phyloP scores from a whole-genome alignment of 331 rosid genomes.

The Prunus yedoensis region DNA sequence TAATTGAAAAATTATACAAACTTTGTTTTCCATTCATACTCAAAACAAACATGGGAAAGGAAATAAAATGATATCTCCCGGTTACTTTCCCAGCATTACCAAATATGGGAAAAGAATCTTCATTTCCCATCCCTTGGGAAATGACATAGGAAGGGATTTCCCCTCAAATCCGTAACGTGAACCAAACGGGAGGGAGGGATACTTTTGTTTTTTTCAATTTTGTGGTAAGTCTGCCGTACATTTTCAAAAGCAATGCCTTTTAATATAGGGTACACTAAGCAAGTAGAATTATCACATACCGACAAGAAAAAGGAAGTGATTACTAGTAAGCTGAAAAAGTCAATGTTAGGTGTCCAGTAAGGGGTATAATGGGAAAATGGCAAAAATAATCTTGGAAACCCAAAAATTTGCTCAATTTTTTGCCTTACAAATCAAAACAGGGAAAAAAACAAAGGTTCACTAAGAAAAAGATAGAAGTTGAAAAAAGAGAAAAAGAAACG shows the following conservation, averaged over 20 bases:
- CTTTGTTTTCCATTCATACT: too few relatives aligned
- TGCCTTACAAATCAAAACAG: not conserved
- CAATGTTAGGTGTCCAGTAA: constrained; percentile 27
- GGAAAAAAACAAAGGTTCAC: not conserved
- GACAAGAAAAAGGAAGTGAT: constrained; percentile 11
- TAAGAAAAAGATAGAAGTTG: not conserved
- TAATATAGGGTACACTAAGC: constrained; percentile 7
- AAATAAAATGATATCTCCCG: too few relatives aligned
- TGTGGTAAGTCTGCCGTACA: not conserved
- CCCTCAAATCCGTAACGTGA: too few relatives aligned
- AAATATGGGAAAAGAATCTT: too few relatives aligned
- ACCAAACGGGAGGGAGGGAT: not conserved
- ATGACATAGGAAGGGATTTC: too few relatives aligned
- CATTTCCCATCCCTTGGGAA: too few relatives aligned
- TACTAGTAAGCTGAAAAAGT: constrained; percentile 22
- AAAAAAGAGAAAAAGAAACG: not conserved
- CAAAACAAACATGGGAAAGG: too few relatives aligned
- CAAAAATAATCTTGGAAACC: not conserved
- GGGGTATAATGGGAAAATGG: constrained; percentile 17
- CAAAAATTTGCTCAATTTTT: not conserved
- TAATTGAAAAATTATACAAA: too few relatives aligned
- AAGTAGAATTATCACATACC: constrained; percentile 6
- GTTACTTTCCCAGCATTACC: too few relatives aligned
- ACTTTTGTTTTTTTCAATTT: not conserved
- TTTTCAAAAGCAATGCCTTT: constrained; percentile 6